Base-by-base conservation (phyloP, 73 alveolate genomes). In the Paramecium biaurelia region DNA sequence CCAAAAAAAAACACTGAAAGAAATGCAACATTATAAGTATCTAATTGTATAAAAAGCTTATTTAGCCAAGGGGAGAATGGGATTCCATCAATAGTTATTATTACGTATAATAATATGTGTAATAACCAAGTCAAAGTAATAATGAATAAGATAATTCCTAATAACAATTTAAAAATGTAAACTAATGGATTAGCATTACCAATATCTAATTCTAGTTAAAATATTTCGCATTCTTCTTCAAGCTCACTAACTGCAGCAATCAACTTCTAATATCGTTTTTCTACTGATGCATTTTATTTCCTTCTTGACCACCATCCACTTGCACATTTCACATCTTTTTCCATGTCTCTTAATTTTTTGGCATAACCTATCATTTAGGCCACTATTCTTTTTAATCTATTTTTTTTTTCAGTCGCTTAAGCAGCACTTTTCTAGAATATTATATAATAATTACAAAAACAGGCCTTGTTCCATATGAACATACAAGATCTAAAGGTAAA, bases 41-140 rank as follows among this genome's bases (percentile, higher is more conserved):
- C 96, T 14, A 96, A 30, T 7, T 59, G 63, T 11, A 94, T 95
- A 18, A 95, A 94, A 86, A 94, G 21, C 56, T 85, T 85, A 76
- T 95, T 95, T 30, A 95, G 59, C 72, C 93, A 94, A 12, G 97
- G 96, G 32, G 92, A 88, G 3, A 90, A 93, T 47, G 96, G 96
- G 26, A 86, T 93, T 9, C 92, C 95, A 56, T 89, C 85, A 15
- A 74, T 57, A 14, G 49, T 59, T 2, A 95, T 67, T 7, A 89
- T 18, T 0, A 87, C 86, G 56, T 56, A 85, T 23, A 92, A n/a
- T 24, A 92, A 93, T 53, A 95, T 21, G 42, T 95, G 98, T 5
- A 95, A 34, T 58, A 92, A 57, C 86, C 94, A 59, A 41, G 93
- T 43, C 12, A 95, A 21, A 2, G 94, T 56, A 42, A 93, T 58